Percentiles rank a stretch among this genome's conserved stretches.
Evolutionary conservation across 1,284 basidiomycete genomes (phyloP).

Genomic region (Singerocomus rubriflavus): DNA sequence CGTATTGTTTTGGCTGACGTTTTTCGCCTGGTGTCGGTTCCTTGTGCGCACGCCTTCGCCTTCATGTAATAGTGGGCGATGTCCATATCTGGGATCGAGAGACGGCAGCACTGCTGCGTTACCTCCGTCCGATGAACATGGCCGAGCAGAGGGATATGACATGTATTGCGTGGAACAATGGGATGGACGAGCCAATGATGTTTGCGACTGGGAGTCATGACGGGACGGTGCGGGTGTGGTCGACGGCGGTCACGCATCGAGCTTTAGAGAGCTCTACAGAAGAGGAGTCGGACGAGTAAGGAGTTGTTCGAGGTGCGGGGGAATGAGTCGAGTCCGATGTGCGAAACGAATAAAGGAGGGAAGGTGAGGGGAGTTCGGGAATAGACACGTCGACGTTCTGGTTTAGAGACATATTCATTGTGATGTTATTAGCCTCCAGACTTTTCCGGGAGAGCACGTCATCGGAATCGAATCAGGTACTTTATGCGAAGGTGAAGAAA

Average conservation of each 20-base stretch:
- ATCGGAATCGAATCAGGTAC: too few relatives aligned
- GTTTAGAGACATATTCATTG: too few relatives aligned
- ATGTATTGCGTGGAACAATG: conserved; percentile 73
- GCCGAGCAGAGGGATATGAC: conserved; percentile 58
- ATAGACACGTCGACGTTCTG: too few relatives aligned
- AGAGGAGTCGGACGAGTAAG: conserved; percentile 19
- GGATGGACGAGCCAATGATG: conserved; percentile 64
- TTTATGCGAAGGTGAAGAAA: too few relatives aligned
- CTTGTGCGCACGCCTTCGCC: too few relatives aligned
- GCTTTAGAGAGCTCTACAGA: conserved; percentile 20
- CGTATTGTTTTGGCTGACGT: background rate
- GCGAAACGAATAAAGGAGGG: background rate
- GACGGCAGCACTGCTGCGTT: conserved; percentile 63
- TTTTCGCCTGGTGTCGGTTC: too few relatives aligned
- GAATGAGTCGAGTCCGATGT: background rate
- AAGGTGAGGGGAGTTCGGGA: too few relatives aligned
- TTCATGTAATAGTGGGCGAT: conserved; percentile 54
- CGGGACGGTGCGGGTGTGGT: conserved; percentile 70
- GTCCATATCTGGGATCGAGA: conserved; percentile 84
- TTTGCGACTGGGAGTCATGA: conserved; percentile 77
- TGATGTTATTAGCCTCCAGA: too few relatives aligned
- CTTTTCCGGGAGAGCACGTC: too few relatives aligned
- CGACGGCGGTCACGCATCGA: conserved; percentile 26
- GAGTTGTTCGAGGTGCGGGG: background rate
- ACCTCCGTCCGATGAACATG: conserved; percentile 50